A percentile compares a stretch with the other conserved stretches of the same genome.
Evolutionary conservation across 2,329 filamentous ascomycete genomes (phyloP).

Genomic region (Aspergillus clavatus): DNA sequence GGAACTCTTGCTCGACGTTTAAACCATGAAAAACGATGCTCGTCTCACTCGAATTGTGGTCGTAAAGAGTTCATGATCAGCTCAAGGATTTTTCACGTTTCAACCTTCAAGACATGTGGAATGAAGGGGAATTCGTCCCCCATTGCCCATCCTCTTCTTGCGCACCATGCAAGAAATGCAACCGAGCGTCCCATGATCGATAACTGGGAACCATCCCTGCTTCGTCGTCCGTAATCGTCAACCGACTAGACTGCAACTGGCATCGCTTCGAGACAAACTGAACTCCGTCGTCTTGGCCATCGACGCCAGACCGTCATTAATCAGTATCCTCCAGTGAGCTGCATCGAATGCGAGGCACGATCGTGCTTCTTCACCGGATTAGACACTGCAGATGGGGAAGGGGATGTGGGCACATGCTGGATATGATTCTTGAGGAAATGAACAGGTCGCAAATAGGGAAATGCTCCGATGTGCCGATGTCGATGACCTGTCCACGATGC

Average conservation of each 20-base stretch:
- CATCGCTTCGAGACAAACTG: background rate
- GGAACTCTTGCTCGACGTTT: too few species aligned
- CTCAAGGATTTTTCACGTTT: too few species aligned
- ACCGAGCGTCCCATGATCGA: background rate
- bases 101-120: background rate
- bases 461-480: background rate
- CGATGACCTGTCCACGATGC: background rate
- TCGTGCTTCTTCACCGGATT: background rate
- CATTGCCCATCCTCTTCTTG: background rate
- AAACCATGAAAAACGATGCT: too few species aligned
- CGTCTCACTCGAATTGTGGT: too few species aligned
- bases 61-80: too few species aligned
- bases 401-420: background rate
- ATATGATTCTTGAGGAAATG: background rate
- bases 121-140: background rate
- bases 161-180: background rate
- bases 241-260: background rate
- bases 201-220: background rate
- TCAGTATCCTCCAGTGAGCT: background rate
- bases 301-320: background rate
- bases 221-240: background rate
- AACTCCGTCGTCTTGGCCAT: background rate
- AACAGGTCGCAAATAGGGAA: background rate
- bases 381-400: too few species aligned
- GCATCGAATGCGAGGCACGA: background rate